Evolutionary conservation across 495 filamentous ascomycete genomes (phyloP).

Genomic region (Daldinia decipiens): DNA sequence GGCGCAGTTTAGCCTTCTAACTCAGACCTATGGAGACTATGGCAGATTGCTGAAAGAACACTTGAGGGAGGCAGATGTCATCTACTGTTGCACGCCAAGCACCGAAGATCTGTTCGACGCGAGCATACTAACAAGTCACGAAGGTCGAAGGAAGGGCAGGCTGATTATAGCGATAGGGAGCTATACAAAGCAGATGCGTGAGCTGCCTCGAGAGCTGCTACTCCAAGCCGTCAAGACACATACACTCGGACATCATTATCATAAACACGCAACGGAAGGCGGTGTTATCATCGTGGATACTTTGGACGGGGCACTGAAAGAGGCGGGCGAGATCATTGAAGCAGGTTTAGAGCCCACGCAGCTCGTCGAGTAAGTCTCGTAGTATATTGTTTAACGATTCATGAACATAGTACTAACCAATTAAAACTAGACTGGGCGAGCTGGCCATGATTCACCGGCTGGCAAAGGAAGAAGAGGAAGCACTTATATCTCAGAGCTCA

Average conservation of each 20-base stretch:
- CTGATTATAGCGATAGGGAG: conserved; percentile 83
- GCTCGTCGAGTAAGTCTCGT: conserved; percentile 71
- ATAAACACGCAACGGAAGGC: conserved; percentile 75
- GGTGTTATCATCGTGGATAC: conserved; percentile 87
- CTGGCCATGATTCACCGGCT: conserved; percentile 70
- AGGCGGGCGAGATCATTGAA: conserved; percentile 89
- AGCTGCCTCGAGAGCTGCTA: conserved; percentile 81
- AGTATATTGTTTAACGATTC: background rate
- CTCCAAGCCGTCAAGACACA: conserved; percentile 69
- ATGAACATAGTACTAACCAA: background rate
- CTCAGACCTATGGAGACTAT: conserved; percentile 77
- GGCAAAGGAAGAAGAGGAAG: conserved; percentile 43
- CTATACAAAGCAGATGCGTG: conserved; percentile 86
- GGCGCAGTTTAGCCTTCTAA: conserved; percentile 76
- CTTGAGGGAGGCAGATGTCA: conserved; percentile 74
- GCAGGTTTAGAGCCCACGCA: conserved; percentile 75
- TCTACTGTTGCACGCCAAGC: conserved; percentile 75
- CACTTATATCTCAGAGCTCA: conserved; percentile 37
- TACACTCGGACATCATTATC: conserved; percentile 66
- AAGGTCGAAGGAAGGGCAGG: conserved; percentile 78
- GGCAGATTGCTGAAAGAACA: conserved; percentile 70
- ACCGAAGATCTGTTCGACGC: conserved; percentile 62
- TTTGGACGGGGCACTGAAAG: conserved; percentile 77
- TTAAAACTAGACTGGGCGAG: conserved; percentile 67
- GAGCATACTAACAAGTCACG: conserved; percentile 67